Evolutionary conservation across 2,329 filamentous ascomycete genomes (phyloP).

Genomic region (Apiospora pterosperma): DNA sequence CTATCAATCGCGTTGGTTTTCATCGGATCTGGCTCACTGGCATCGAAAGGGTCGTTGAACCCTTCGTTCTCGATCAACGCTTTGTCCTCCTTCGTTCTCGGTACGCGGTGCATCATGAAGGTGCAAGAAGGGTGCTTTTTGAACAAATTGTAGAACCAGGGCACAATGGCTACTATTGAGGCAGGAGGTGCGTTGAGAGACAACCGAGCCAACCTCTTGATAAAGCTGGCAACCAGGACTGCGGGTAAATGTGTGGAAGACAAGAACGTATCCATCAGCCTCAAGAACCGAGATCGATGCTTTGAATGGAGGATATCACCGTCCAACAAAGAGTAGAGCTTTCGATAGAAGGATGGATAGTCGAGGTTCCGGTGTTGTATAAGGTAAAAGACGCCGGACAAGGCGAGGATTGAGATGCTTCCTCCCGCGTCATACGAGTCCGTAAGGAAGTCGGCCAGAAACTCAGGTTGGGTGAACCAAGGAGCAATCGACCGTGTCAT

Average conservation of each 20-base stretch:
- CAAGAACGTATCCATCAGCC: conserved; percentile 86
- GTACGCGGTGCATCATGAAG: conserved; percentile 89
- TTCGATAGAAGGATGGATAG: conserved; percentile 90
- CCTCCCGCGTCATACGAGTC: conserved; percentile 87
- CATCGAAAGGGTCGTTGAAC: conserved; percentile 70
- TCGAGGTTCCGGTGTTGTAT: conserved; percentile 93
- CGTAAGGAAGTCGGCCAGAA: conserved; percentile 95
- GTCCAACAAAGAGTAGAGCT: conserved; percentile 91
- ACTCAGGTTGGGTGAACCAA: conserved; percentile 84
- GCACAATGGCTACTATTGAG: conserved; percentile 83
- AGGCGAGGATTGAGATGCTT: conserved; percentile 78
- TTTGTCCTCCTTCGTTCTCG: conserved; percentile 54
- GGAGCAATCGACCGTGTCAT: conserved; percentile 79
- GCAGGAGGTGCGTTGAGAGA: conserved; percentile 85
- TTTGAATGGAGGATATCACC: conserved; percentile 86
- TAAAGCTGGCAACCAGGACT: conserved; percentile 86
- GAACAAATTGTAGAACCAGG: conserved; percentile 93
- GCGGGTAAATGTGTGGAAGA: conserved; percentile 89
- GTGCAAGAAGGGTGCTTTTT: conserved; percentile 86
- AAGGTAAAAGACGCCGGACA: conserved; percentile 92
- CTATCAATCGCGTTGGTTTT: conserved; percentile 85
- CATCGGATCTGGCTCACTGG: conserved; percentile 76
- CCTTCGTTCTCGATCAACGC: conserved; percentile 58
- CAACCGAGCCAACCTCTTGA: conserved; percentile 86
- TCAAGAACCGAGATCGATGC: conserved; percentile 89